These are phyloP conservation scores for Beauveria rudraprayagi DNA, from an alignment of 2,329 filamentous ascomycete species.

Conservation along the genomic window DNA sequence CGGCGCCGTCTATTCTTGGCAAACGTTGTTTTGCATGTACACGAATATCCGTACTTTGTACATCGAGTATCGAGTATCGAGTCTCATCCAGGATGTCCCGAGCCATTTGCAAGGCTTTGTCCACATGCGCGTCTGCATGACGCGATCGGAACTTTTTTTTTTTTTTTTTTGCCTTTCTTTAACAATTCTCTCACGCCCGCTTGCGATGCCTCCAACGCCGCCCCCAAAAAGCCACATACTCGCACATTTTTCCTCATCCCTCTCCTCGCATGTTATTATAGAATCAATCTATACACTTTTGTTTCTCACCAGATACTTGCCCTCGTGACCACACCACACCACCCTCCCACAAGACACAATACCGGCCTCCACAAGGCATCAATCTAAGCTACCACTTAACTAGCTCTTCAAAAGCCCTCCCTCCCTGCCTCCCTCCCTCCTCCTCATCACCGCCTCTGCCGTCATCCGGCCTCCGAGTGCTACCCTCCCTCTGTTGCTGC, in stretches of 20 bases:
- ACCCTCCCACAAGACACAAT: neutral
- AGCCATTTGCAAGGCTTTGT: neutral
- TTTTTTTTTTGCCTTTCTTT: no score
- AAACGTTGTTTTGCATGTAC: no score
- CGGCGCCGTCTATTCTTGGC: no score
- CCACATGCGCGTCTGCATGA: neutral
- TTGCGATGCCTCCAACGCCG: neutral
- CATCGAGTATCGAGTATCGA: no score
- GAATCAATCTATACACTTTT: neutral
- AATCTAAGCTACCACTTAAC: neutral
- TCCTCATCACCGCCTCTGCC: conserved; percentile 1
- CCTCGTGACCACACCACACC: neutral
- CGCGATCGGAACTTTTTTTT: neutral
- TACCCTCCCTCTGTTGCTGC: neutral
- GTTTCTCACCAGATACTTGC: neutral
- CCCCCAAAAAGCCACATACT: no score
- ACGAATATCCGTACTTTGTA: no score
- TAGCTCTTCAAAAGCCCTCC: neutral
- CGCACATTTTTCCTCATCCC: no score
- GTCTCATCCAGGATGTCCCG: no score
- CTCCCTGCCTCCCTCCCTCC: neutral
- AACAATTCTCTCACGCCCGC: neutral
- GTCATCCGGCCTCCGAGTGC: conserved; percentile 9
- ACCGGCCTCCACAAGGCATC: no score
- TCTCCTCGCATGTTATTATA: neutral